Conservation (phyloP, 2,329 filamentous ascomycete genomes). For the Metarhizium brunneum region DNA sequence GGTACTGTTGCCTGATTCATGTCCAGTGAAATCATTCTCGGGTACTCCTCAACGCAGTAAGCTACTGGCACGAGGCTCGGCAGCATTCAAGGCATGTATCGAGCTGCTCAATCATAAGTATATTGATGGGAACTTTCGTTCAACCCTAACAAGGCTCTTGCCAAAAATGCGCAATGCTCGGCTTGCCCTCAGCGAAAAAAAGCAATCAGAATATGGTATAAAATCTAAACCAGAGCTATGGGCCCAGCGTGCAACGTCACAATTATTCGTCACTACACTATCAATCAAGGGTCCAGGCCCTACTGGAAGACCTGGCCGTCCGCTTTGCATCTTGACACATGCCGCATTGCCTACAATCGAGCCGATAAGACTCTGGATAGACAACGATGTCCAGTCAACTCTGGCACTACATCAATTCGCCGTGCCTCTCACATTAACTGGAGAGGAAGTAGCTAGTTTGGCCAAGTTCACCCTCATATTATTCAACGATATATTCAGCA, state of each 20-base stretch:
- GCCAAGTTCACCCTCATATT: constrained; percentile 64
- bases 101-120: constrained; percentile 55
- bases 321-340: constrained; percentile 64
- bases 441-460: constrained; percentile 42
- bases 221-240: constrained; percentile 70
- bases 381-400: background rate
- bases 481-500: constrained; percentile 84
- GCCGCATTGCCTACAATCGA: constrained; percentile 54
- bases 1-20: constrained; percentile 65
- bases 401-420: background rate
- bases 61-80: constrained; percentile 73
- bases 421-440: constrained; percentile 19
- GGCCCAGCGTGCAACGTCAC: constrained; percentile 36
- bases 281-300: constrained; percentile 45
- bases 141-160: constrained; percentile 60
- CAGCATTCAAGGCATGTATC: constrained; percentile 76
- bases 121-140: constrained; percentile 66
- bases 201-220: constrained; percentile 66
- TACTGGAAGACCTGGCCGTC: constrained; percentile 49
- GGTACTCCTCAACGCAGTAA: constrained; percentile 62
- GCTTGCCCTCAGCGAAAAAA: constrained; percentile 72
- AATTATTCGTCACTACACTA: constrained; percentile 55
- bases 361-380: constrained; percentile 60
- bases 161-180: constrained; percentile 82
- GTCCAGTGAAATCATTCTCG: constrained; percentile 57